Evolutionary conservation across 1,284 basidiomycete genomes (phyloP).

Genomic region (Tilletia setariae): DNA sequence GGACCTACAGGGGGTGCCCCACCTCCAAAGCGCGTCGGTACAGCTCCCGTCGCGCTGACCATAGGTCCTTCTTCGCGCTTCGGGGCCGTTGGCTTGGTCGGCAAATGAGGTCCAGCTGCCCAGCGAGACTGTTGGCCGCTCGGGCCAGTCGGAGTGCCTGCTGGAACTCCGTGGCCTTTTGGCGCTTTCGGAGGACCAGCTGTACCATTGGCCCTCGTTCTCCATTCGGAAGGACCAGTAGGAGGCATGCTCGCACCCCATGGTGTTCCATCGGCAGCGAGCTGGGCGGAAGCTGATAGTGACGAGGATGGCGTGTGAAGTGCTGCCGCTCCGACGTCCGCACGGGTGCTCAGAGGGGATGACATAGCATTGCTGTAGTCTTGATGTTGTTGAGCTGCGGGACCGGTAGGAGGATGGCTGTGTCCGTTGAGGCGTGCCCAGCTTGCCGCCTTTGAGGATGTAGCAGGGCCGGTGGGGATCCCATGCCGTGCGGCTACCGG

Average conservation of each 20-base stretch:
- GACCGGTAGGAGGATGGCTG: not conserved
- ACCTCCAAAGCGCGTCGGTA: no score
- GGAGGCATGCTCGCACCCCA: not conserved
- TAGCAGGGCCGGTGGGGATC: conserved; percentile 44
- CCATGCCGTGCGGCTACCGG: no score
- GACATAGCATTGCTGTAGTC: conserved; percentile 30
- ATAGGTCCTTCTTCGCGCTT: no score
- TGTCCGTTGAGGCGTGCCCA: conserved; percentile 51
- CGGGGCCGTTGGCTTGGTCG: no score
- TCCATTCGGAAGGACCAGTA: not conserved
- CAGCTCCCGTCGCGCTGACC: no score
- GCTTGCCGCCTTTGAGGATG: conserved; percentile 33
- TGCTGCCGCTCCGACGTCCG: no score
- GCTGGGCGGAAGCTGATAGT: not conserved
- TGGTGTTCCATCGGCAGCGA: conserved; percentile 5
- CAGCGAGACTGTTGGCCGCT: no score
- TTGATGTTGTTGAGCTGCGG: conserved; percentile 14
- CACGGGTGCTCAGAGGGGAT: no score
- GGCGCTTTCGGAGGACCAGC: not conserved
- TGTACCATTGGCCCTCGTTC: not conserved
- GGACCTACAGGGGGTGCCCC: no score
- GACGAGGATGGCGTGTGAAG: conserved; percentile 7
- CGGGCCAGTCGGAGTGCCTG: no score
- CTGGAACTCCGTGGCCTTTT: no score
- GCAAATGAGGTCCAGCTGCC: no score